Base-by-base conservation (phyloP, 441 rosid species). In the Adansonia madagascariensis region DNA sequence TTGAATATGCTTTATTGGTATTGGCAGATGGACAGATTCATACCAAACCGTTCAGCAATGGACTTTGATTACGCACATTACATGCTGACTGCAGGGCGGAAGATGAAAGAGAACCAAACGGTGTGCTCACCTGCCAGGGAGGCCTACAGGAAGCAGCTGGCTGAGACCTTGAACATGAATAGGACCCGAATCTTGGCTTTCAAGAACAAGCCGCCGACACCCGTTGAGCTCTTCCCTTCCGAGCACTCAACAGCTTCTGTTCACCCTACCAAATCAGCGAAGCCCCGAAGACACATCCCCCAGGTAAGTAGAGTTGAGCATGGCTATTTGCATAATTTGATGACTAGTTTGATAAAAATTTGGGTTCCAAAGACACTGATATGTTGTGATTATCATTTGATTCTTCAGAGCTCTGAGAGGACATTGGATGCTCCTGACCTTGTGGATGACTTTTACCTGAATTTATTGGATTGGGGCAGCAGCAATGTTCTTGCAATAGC, bases 161-260 rank as follows among this genome's bases (percentile, higher is more conserved):
- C 94, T 1, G 94, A 89, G 77, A 74, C 92, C 0, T 80, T 90
- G 75, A 88, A 91, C 64, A 84, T 90, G 85, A 90, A 90, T 70
- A 80, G 86, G 80, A 87, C 92, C 1, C 82, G 95, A 53, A 94
- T 91, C 59, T 81, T 89, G 65, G 90, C 95, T 6, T 92, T 93
- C 83, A 87, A 83, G 77, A 91, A 88, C 84, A 92, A 91, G 78
- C 91, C 92, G 9, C 88, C 84, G 1, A 50, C 76, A 31, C 81
- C 82, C 0, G 75, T 85, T 12, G 85, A 85, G 18, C 59, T 68
- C 20, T 41, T 80, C 35, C 85, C 82, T 4, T 31, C 75, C 0
- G 70, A 76, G 43, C 65, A 39, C 31, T 71, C 66, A 22, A 17
- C 83, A 43, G 39, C 22, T 64, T 46, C 39, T 20, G 22, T 68